phyloP scores from a whole-genome alignment of 768 basidiomycete genomes.

The Mycena chlorophos region DNA sequence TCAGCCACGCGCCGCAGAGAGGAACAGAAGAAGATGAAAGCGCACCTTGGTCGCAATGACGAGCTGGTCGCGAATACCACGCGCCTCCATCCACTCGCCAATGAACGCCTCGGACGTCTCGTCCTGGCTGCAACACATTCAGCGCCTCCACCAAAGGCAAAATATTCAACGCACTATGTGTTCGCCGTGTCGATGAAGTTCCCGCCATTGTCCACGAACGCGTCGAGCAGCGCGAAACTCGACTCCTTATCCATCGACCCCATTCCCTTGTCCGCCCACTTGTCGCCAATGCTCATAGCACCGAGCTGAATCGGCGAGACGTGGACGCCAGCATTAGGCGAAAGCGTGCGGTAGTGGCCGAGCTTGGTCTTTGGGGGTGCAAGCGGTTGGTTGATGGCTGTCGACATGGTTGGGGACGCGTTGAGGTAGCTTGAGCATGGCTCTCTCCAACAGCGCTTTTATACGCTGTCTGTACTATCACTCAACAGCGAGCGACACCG shows the following conservation, averaged over 20 bases:
- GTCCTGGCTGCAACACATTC: background rate
- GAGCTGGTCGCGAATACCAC: conserved; percentile 46
- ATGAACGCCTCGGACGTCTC: conserved; percentile 2
- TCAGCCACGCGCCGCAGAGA: background rate
- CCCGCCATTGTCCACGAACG: conserved; percentile 38
- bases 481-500: too few species aligned
- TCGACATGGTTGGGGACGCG: too few species aligned
- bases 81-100: background rate
- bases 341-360: conserved; percentile 18
- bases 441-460: too few species aligned
- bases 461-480: too few species aligned
- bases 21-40: conserved; percentile 26
- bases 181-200: conserved; percentile 32
- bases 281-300: conserved; percentile 37
- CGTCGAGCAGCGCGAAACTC: conserved; percentile 42
- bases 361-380: background rate
- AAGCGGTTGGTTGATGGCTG: background rate
- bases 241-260: conserved; percentile 38
- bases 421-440: too few species aligned
- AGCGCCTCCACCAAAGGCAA: background rate
- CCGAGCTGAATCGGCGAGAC: conserved; percentile 41
- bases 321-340: conserved; percentile 31
- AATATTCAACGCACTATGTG: background rate
- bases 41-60: conserved; percentile 51
- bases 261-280: conserved; percentile 26